These are phyloP conservation scores for Sclerotinia minor DNA, from an alignment of 2,329 filamentous ascomycete genomes.

Conservation along the genomic window DNA sequence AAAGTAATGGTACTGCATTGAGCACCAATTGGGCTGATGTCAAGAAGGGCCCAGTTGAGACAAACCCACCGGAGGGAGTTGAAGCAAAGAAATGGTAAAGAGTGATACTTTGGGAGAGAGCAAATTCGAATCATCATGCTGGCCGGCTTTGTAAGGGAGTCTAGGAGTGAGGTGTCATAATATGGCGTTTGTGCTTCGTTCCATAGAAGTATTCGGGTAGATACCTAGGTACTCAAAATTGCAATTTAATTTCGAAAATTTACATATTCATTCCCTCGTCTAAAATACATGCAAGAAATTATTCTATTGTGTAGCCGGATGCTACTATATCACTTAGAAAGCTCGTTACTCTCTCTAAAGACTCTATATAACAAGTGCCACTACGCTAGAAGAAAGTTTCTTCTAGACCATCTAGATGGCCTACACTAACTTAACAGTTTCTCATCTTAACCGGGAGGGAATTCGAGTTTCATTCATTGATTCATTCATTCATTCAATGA, in stretches of 20 bases:
- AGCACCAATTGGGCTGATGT: constrained; percentile 93
- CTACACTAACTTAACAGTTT: too few relatives aligned
- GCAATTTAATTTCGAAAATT: not conserved
- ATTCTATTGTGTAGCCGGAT: too few relatives aligned
- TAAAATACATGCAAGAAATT: too few relatives aligned
- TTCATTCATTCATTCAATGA: too few relatives aligned
- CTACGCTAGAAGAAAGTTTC: too few relatives aligned
- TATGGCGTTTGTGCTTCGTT: not conserved
- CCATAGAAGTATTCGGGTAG: not conserved
- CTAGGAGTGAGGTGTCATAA: not conserved
- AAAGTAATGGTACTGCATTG: constrained; percentile 89
- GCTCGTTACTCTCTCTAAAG: too few relatives aligned
- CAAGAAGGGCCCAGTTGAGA: constrained; percentile 68
- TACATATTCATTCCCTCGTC: not conserved
- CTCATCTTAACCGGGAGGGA: too few relatives aligned
- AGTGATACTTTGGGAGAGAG: not conserved
- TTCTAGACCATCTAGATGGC: too few relatives aligned
- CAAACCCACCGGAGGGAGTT: constrained; percentile 72
- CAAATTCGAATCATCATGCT: too few relatives aligned
- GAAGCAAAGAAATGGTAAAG: constrained; percentile 65
- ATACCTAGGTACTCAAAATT: not conserved
- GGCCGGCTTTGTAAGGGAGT: not conserved
- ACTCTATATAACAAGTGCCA: too few relatives aligned
- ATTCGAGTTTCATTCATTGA: too few relatives aligned
- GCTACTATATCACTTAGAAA: too few relatives aligned